Evolutionary conservation across 768 basidiomycete genomes (phyloP).

Genomic region (Mycena chlorophos): DNA sequence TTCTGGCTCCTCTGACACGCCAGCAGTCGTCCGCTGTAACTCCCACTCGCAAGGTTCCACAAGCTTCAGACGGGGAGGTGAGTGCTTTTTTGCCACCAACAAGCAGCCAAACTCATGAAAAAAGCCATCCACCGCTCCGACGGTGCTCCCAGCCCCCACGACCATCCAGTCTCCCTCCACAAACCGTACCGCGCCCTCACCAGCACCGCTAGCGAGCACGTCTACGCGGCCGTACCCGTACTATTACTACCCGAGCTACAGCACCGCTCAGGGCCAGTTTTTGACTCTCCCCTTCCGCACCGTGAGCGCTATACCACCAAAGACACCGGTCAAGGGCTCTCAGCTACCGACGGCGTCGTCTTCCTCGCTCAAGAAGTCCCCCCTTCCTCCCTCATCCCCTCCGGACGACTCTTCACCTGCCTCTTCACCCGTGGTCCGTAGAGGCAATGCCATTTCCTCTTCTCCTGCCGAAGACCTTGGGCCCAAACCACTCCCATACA

Average conservation of each 20-base stretch:
- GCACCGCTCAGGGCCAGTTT: conserved; percentile 24
- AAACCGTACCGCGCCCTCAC: too few relatives aligned
- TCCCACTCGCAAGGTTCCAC: conserved; percentile 55
- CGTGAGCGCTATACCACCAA: conserved; percentile 39
- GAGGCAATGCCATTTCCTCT: too few relatives aligned
- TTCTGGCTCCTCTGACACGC: neutral
- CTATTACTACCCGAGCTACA: conserved; percentile 32
- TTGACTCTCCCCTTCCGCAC: conserved; percentile 32
- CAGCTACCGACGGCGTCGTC: conserved; percentile 40
- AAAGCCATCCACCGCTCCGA: too few relatives aligned
- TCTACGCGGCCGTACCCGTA: conserved; percentile 35
- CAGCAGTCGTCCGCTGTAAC: conserved; percentile 45
- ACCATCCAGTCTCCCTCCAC: conserved; percentile 30
- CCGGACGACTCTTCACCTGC: conserved; percentile 53
- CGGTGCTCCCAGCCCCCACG: conserved; percentile 18
- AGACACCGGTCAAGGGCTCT: conserved; percentile 43
- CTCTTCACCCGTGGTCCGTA: conserved; percentile 54
- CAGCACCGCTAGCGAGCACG: conserved; percentile 29
- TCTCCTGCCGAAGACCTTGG: too few relatives aligned
- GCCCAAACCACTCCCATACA: conserved; percentile 57
- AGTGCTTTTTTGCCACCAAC: conserved; percentile 4
- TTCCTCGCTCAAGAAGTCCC: conserved; percentile 39
- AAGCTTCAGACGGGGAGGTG: conserved; percentile 35
- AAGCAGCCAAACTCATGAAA: too few relatives aligned
- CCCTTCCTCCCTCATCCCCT: conserved; percentile 61